phyloP scores from a whole-genome alignment of 345 rosid genomes.

The Heritiera littoralis region DNA sequence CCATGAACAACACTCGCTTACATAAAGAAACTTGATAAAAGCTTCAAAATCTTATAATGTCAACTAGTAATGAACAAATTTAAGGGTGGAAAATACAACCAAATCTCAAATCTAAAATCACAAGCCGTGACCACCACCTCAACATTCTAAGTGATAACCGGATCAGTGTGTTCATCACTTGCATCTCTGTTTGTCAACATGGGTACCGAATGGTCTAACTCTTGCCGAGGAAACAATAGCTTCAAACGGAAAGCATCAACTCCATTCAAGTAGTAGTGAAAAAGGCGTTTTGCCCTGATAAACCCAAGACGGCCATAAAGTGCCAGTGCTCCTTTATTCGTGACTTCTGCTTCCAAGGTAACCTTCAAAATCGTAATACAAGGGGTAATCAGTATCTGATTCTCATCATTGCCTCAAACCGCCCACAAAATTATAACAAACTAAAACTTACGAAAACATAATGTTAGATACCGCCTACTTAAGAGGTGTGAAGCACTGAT shows the following conservation, averaged over 20 bases:
- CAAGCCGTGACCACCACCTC: not conserved
- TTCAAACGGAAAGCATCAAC: slow-evolving; percentile 89
- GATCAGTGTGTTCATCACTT: not conserved
- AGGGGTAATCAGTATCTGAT: not conserved
- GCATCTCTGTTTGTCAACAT: not conserved
- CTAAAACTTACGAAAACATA: not conserved
- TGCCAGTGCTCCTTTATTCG: slow-evolving; percentile 95
- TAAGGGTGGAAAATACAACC: slow-evolving; percentile 1
- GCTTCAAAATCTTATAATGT: not conserved
- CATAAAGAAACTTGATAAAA: no score
- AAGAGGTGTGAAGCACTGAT: not conserved
- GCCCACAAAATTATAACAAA: not conserved
- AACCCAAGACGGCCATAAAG: slow-evolving; percentile 95
- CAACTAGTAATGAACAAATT: not conserved
- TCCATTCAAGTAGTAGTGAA: slow-evolving; percentile 90
- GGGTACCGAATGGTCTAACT: not conserved
- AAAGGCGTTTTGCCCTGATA: slow-evolving; percentile 84
- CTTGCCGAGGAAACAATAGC: slow-evolving; percentile 15
- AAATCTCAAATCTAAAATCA: not conserved
- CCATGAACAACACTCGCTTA: no score
- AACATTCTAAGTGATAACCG: not conserved
- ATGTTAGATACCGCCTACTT: not conserved
- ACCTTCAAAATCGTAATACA: slow-evolving; percentile 48
- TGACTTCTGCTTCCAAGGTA: slow-evolving; percentile 94
- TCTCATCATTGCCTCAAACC: not conserved